A percentile compares a stretch with the other conserved stretches of the same genome.
phyloP scores from a whole-genome alignment of 1,284 basidiomycete genomes.

The Melampsora americana region DNA sequence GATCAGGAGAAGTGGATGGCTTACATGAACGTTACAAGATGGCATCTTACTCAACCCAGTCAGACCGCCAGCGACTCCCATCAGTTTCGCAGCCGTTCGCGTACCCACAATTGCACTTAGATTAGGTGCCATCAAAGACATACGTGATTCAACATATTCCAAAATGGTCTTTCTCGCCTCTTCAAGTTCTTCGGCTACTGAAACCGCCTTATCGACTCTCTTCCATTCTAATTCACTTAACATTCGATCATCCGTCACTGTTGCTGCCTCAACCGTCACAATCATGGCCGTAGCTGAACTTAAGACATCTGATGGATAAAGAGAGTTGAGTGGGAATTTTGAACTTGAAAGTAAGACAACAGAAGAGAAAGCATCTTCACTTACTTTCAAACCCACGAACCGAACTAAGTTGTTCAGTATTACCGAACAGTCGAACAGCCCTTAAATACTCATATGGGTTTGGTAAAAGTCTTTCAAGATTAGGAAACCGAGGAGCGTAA shows the following conservation, averaged over 20 bases:
- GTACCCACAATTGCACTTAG: slow-evolving; percentile 97
- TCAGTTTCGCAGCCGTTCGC: slow-evolving; percentile 92
- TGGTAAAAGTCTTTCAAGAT: slow-evolving; percentile 88
- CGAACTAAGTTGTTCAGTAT: slow-evolving; percentile 57
- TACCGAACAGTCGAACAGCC: slow-evolving; percentile 81
- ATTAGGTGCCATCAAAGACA: slow-evolving; percentile 96
- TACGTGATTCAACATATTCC: slow-evolving; percentile 96
- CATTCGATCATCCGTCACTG: slow-evolving; percentile 75
- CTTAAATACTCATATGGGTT: slow-evolving; percentile 90
- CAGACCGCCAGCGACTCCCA: slow-evolving; percentile 93
- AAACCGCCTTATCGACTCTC: slow-evolving; percentile 77
- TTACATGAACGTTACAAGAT: slow-evolving; percentile 86
- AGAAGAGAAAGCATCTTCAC: slow-evolving; percentile 50
- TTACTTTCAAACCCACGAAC: slow-evolving; percentile 39
- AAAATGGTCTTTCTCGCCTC: slow-evolving; percentile 83
- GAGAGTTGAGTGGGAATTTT: neutral
- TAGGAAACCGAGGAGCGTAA: slow-evolving; percentile 91
- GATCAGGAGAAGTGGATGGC: slow-evolving; percentile 50
- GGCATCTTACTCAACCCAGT: slow-evolving; percentile 89
- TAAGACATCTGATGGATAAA: slow-evolving; percentile 66
- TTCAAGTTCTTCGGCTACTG: slow-evolving; percentile 80
- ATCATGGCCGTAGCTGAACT: slow-evolving; percentile 93
- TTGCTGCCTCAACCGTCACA: slow-evolving; percentile 84
- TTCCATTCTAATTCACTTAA: slow-evolving; percentile 72
- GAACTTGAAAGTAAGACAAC: no score